These are phyloP conservation scores for Babesia microti DNA, from an alignment of 169 alveolate species.

Conservation along the genomic window DNA sequence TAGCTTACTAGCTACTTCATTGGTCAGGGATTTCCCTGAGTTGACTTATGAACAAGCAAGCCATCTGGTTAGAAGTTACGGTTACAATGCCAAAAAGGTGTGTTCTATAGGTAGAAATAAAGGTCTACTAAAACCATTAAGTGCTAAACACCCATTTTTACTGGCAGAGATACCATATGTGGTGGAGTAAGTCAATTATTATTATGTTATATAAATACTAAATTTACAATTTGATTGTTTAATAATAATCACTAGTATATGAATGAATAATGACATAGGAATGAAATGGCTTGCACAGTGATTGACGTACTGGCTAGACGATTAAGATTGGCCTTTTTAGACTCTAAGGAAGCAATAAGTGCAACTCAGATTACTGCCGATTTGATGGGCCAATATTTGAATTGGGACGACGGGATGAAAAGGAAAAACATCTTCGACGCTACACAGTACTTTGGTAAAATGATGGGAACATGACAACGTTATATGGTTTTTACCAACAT, in stretches of 20 bases:
- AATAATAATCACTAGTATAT: too few species aligned
- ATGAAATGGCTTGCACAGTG: constrained; percentile 61
- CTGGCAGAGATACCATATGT: constrained; percentile 64
- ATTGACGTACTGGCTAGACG: constrained; percentile 68
- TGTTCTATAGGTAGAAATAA: constrained; percentile 46
- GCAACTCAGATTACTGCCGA: constrained; percentile 28
- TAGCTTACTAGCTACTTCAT: constrained; percentile 38
- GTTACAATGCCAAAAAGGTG: constrained; percentile 57
- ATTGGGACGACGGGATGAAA: constrained; percentile 35
- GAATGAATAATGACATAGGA: too few species aligned
- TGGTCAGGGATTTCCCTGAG: constrained; percentile 29
- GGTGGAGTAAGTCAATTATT: constrained; percentile 5
- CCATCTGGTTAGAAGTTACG: constrained; percentile 60
- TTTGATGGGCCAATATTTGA: constrained; percentile 47
- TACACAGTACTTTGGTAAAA: constrained; percentile 17
- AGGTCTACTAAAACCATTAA: constrained; percentile 42
- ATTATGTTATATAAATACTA: too few species aligned
- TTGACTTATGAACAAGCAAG: constrained; percentile 39
- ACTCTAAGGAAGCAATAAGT: constrained; percentile 40
- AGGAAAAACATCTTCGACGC: constrained; percentile 41
- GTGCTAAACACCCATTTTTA: constrained; percentile 44
- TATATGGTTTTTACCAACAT: too few species aligned
- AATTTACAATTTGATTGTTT: too few species aligned
- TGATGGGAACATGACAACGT: constrained; percentile 35
- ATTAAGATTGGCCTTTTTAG: constrained; percentile 59